Base-by-base conservation (phyloP, 352 stramenopile species). In the Pythium graminicola region DNA sequence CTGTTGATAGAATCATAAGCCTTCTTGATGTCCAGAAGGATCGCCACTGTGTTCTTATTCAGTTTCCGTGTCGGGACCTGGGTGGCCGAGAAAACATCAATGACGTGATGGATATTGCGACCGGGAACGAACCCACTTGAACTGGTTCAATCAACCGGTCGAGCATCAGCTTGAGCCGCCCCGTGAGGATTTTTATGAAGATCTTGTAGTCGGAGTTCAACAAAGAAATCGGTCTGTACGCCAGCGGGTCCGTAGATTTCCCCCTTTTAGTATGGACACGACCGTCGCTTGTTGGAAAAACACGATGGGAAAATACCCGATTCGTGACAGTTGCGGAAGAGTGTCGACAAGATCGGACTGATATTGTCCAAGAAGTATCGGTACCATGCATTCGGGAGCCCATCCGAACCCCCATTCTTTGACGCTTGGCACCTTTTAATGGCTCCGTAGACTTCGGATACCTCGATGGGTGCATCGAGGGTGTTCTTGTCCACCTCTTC, bases 171-270 rank as follows among this genome's bases (percentile, higher is more conserved):
- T 41, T 27, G 23, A 51, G 26, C 3, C 45, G 26, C 0, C 6
- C 14, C 1, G 36, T 24, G 6, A 56, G 22, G 1, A 62, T 19
- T 8, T 32, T 31, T 10, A 23, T 38, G 27, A 40, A 51, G 1
- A 55, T 22, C 44, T 62, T 62, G 29, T 62, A 62, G 28, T 62
- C 54, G 5, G 46, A 50, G 54, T 62, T 62, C n/a, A 61, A 28
- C 11, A 61, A 39, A 4, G 54, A 36, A 14, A 61, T 54, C 14
- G 54, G 44, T 6, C 54, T 22, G 19, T 54, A 54, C 6, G 36
- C 20, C 4, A 54, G 36, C 6, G 52, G 42, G 23, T 60, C 32
- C 4, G 17, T 7, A n/a, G 41, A 46, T 9, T 22, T 17, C 31
- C 52, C 14, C 20, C 26, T 36, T 54, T 61, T 1, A 23, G 23